A percentile compares a stretch with the other conserved stretches of the same genome.
Conservation (phyloP, 2,329 filamentous ascomycete genomes). For the Neobulgaria alba region DNA sequence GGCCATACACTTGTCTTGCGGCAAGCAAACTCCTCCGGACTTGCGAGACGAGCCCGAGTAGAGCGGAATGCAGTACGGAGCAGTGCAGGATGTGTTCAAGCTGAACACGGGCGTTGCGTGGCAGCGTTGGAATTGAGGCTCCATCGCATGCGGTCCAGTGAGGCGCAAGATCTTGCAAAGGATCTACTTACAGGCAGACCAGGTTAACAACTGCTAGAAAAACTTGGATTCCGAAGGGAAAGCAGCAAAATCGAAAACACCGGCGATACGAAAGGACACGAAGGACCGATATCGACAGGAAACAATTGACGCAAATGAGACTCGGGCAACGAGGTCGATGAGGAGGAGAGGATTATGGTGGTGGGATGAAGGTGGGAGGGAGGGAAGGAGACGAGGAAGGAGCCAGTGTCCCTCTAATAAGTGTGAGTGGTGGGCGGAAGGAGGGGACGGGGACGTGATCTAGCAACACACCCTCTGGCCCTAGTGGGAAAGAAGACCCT, state of each 20-base stretch:
- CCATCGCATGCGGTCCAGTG: conserved; percentile 24
- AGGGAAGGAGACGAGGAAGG: conserved; percentile 12
- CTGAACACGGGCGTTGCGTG: conserved; percentile 13
- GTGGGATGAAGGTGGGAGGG: conserved; percentile 17
- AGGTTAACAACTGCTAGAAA: conserved; percentile 24
- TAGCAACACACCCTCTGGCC: too few species aligned
- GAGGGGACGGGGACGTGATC: conserved; percentile 3
- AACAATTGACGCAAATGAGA: conserved; percentile 28
- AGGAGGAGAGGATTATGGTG: conserved; percentile 17
- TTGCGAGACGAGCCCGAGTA: conserved; percentile 11
- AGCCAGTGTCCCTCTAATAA: conserved; percentile 4
- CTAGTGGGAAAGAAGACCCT: not conserved
- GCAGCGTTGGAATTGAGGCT: conserved; percentile 19
- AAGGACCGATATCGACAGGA: conserved; percentile 29
- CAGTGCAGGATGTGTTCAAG: conserved; percentile 4
- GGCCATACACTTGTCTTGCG: conserved; percentile 11
- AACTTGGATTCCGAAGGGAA: conserved; percentile 23
- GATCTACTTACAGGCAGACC: conserved; percentile 26
- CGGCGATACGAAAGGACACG: conserved; percentile 29
- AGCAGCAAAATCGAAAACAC: conserved; percentile 30
- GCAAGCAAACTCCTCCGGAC: conserved; percentile 15
- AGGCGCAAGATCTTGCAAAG: conserved; percentile 21
- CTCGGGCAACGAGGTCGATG: conserved; percentile 14
- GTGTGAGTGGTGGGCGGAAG: conserved; percentile 2
- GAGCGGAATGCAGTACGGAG: conserved; percentile 6